These are phyloP conservation scores for Ophiostoma ips DNA, from an alignment of 2,329 filamentous ascomycete genomes.

Conservation along the genomic window DNA sequence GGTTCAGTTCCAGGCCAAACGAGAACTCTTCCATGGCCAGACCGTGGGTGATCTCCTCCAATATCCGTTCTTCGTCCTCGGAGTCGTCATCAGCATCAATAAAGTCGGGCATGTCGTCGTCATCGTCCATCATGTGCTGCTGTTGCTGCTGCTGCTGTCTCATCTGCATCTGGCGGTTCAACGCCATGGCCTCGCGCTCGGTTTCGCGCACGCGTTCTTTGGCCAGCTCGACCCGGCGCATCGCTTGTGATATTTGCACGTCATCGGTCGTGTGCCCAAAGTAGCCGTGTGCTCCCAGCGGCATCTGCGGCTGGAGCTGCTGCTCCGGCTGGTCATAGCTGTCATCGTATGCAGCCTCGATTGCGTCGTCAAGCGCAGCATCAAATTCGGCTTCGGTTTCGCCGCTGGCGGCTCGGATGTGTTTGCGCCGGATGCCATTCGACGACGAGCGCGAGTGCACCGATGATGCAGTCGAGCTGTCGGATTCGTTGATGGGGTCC, in stretches of 20 bases:
- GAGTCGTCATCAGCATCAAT: constrained; percentile 45
- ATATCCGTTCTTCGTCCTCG: constrained; percentile 59
- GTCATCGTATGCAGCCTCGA: constrained; percentile 92
- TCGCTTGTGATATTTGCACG: constrained; percentile 38
- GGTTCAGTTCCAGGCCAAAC: constrained; percentile 42
- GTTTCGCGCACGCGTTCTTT: constrained; percentile 63
- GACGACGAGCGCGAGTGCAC: constrained; percentile 69
- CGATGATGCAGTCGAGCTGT: constrained; percentile 64
- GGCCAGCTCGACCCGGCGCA: constrained; percentile 57
- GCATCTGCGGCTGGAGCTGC: constrained; percentile 17
- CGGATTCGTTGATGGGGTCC: constrained; percentile 88
- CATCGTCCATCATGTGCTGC: constrained; percentile 28
- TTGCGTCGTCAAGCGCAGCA: constrained; percentile 83
- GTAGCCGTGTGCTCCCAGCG: constrained; percentile 8
- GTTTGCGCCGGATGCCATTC: constrained; percentile 51
- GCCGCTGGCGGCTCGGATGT: constrained; percentile 53
- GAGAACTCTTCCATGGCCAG: constrained; percentile 75
- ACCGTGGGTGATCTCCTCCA: constrained; percentile 80
- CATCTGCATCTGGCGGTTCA: constrained; percentile 43
- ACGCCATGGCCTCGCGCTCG: constrained; percentile 53
- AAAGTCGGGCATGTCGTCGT: constrained; percentile 37
- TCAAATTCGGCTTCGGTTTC: constrained; percentile 84
- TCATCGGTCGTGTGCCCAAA: constrained; percentile 24
- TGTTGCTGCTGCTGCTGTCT: constrained; percentile 25
- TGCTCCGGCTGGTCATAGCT: constrained; percentile 46